Conservation (phyloP, 352 stramenopile species). For the Pythium biforme region DNA sequence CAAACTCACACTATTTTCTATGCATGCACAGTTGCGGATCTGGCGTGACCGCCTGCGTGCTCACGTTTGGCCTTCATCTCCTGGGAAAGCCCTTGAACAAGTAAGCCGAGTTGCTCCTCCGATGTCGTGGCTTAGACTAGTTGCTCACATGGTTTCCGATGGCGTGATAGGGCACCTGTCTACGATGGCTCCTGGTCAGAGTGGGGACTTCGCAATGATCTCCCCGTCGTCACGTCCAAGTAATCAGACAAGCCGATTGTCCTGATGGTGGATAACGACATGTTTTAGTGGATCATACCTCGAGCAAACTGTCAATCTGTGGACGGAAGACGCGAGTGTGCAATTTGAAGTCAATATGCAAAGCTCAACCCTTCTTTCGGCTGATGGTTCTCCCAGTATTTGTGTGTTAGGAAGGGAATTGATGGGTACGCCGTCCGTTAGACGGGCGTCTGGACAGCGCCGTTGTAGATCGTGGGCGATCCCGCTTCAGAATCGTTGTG, state of each 20-base stretch:
- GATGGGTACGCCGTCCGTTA: constrained; percentile 6
- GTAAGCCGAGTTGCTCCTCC: constrained; percentile 28
- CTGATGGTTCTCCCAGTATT: not conserved
- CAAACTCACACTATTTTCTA: not conserved
- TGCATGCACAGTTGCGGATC: constrained; percentile 56
- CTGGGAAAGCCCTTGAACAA: constrained; percentile 65
- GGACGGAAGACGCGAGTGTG: not conserved
- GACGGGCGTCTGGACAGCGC: constrained; percentile 23
- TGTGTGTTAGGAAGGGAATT: constrained; percentile 4
- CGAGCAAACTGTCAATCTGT: not conserved
- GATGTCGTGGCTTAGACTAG: no score
- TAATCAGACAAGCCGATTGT: constrained; percentile 1
- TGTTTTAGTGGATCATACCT: no score
- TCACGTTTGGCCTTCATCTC: constrained; percentile 69
- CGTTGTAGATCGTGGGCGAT: constrained; percentile 15
- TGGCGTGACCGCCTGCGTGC: constrained; percentile 60
- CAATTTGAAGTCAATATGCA: not conserved
- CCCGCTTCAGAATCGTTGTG: not conserved
- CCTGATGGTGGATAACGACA: not conserved
- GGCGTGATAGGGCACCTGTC: constrained; percentile 46
- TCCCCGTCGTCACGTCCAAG: constrained; percentile 44
- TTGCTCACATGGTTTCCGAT: no score
- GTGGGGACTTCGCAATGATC: constrained; percentile 67
- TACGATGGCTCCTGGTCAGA: constrained; percentile 92
- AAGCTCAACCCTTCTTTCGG: not conserved